phyloP scores from a whole-genome alignment of 352 stramenopile genomes.

The Globisporangium solare region DNA sequence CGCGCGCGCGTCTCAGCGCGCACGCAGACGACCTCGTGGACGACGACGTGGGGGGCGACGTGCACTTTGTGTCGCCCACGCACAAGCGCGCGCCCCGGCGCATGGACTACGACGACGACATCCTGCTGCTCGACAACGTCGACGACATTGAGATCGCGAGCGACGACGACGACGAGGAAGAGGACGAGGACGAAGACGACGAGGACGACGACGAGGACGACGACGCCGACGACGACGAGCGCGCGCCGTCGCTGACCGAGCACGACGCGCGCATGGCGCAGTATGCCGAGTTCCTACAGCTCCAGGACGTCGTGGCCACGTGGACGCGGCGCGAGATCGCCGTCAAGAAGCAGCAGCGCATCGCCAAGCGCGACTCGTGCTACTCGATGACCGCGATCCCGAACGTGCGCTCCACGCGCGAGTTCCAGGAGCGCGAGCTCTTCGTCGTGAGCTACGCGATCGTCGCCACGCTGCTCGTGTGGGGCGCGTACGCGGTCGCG shows the following conservation, averaged over 20 bases:
- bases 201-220: slow-evolving; percentile 14
- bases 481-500: slow-evolving; percentile 26
- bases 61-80: slow-evolving; percentile 33
- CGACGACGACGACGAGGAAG: slow-evolving; percentile 23
- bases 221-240: slow-evolving; percentile 19
- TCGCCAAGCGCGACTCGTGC: slow-evolving; percentile 29
- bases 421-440: slow-evolving; percentile 40
- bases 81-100: neutral
- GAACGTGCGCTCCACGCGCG: slow-evolving; percentile 28
- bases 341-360: slow-evolving; percentile 27
- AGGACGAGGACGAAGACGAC: slow-evolving; percentile 34
- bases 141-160: slow-evolving; percentile 12
- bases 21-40: neutral
- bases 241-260: slow-evolving; percentile 48
- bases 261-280: slow-evolving; percentile 25
- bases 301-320: slow-evolving; percentile 44
- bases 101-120: slow-evolving; percentile 21
- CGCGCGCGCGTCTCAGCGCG: too few relatives aligned
- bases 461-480: slow-evolving; percentile 45
- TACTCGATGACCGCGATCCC: slow-evolving; percentile 28
- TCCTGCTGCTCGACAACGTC: slow-evolving; percentile 20
- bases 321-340: slow-evolving; percentile 50
- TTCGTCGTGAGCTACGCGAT: slow-evolving; percentile 44
- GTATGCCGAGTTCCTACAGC: slow-evolving; percentile 45
- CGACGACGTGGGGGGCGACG: slow-evolving; percentile 19